Evolutionary conservation across 1,139 yeast species (phyloP).

Genomic region (Nakaseomyces delphensis): DNA sequence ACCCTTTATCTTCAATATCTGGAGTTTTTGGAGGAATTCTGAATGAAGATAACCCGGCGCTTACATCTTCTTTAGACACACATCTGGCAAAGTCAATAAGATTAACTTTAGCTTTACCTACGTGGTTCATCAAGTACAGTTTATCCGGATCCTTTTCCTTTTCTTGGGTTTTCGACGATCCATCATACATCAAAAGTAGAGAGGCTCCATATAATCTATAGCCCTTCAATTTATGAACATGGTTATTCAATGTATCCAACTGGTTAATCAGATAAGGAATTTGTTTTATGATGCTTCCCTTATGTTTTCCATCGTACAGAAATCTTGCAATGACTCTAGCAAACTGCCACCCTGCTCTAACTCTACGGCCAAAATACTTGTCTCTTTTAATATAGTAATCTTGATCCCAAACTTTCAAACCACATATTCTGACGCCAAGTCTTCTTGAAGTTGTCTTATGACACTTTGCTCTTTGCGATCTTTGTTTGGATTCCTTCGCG

Average conservation of each 20-base stretch:
- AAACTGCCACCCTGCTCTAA: slow-evolving; percentile 69
- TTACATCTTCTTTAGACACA: slow-evolving; percentile 57
- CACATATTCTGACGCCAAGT: slow-evolving; percentile 90
- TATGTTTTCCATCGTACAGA: slow-evolving; percentile 61
- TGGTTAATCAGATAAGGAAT: slow-evolving; percentile 58
- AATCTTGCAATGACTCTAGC: slow-evolving; percentile 65
- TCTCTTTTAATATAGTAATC: slow-evolving; percentile 58
- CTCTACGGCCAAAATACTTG: slow-evolving; percentile 83
- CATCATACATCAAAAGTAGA: slow-evolving; percentile 81
- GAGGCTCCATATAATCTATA: slow-evolving; percentile 91
- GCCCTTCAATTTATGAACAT: slow-evolving; percentile 53
- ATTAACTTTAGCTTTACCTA: slow-evolving; percentile 43
- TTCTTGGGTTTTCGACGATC: slow-evolving; percentile 29
- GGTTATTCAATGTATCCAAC: slow-evolving; percentile 47
- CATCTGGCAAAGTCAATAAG: slow-evolving; percentile 95
- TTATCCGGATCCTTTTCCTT: slow-evolving; percentile 31
- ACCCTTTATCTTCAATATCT: slow-evolving; percentile 66
- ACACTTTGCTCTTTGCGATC: slow-evolving; percentile 79
- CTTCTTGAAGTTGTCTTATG: slow-evolving; percentile 66
- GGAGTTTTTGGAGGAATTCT: slow-evolving; percentile 65
- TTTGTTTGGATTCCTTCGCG: slow-evolving; percentile 62
- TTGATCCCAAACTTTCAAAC: slow-evolving; percentile 78
- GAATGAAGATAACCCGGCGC: slow-evolving; percentile 29
- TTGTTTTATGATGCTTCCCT: slow-evolving; percentile 54
- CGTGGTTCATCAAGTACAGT: slow-evolving; percentile 66